Conservation (phyloP, 2,329 filamentous ascomycete genomes). For the Microdochium trichocladiopsis region DNA sequence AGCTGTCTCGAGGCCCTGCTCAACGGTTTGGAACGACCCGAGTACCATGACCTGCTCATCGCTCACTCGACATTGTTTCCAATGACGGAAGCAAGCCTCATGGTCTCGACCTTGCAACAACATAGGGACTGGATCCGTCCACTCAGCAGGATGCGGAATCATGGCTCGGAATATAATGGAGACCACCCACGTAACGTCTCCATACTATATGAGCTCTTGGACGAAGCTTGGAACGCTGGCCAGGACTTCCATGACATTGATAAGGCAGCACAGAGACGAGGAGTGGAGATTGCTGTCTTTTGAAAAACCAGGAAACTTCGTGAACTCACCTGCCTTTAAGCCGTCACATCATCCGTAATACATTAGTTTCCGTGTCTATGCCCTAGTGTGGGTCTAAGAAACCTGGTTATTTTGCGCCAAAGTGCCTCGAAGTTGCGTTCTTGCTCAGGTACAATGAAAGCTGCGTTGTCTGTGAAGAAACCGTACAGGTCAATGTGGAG, state of each 20-base stretch:
- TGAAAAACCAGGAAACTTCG: not conserved
- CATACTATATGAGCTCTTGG: not conserved
- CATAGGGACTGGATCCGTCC: not conserved
- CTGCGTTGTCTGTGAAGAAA: constrained; percentile 40
- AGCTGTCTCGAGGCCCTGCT: not conserved
- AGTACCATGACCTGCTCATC: not conserved
- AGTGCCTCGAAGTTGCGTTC: constrained; percentile 10
- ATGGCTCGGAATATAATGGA: not conserved
- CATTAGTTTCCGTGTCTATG: too few relatives aligned
- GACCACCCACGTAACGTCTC: not conserved
- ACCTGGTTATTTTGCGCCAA: not conserved
- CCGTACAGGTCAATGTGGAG: constrained; percentile 37
- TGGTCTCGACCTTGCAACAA: not conserved
- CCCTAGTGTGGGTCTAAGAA: not conserved
- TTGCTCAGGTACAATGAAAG: constrained; percentile 34
- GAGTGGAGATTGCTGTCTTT: constrained; percentile 1
- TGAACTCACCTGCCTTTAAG: not conserved
- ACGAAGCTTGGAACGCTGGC: not conserved
- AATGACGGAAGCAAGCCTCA: not conserved
- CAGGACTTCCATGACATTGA: constrained; percentile 2
- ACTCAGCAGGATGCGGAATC: not conserved
- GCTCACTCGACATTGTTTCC: not conserved
- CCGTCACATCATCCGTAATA: too few relatives aligned
- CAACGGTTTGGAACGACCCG: not conserved
- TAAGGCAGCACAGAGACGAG: not conserved